Conservation (phyloP, 1,284 basidiomycete species). For the Moesziomyces parantarcticus region DNA sequence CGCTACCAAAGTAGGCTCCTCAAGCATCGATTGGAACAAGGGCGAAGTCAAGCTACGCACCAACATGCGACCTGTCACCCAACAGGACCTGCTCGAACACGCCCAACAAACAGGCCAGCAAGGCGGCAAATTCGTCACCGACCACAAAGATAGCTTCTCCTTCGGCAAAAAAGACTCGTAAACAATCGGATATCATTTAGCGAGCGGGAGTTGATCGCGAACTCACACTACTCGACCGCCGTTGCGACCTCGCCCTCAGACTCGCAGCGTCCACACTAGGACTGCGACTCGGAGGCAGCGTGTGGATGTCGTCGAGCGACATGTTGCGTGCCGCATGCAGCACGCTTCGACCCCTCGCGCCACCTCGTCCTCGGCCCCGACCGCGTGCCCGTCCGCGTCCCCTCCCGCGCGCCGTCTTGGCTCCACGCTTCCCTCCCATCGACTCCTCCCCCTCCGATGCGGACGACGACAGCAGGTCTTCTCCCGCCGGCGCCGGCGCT, state of each 20-base stretch:
- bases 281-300: slow-evolving; percentile 27
- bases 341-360: slow-evolving; percentile 12
- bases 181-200: not conserved
- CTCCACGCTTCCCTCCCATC: not conserved
- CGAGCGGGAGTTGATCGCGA: slow-evolving; percentile 3
- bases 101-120: not conserved
- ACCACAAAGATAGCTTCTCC: slow-evolving; percentile 15
- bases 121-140: slow-evolving; percentile 4
- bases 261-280: slow-evolving; percentile 31
- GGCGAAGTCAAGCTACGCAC: slow-evolving; percentile 17
- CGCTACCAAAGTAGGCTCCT: not conserved
- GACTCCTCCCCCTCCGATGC: slow-evolving; percentile 10
- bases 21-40: slow-evolving; percentile 15
- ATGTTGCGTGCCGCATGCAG: slow-evolving; percentile 44
- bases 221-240: slow-evolving; percentile 12
- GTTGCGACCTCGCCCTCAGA: slow-evolving; percentile 11
- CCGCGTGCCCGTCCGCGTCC: slow-evolving; percentile 9
- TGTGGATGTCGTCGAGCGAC: slow-evolving; percentile 40
- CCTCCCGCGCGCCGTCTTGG: slow-evolving; percentile 6
- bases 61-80: slow-evolving; percentile 11
- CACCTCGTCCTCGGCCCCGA: slow-evolving; percentile 3
- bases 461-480: slow-evolving; percentile 13
- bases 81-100: slow-evolving; percentile 17
- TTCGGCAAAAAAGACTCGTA: slow-evolving; percentile 12
- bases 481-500: not conserved